Evolutionary conservation across 2,329 filamentous ascomycete genomes (phyloP), one percentile per base, ranked within the genome.

Genomic region (Aspergillus fijiensis): DNA sequence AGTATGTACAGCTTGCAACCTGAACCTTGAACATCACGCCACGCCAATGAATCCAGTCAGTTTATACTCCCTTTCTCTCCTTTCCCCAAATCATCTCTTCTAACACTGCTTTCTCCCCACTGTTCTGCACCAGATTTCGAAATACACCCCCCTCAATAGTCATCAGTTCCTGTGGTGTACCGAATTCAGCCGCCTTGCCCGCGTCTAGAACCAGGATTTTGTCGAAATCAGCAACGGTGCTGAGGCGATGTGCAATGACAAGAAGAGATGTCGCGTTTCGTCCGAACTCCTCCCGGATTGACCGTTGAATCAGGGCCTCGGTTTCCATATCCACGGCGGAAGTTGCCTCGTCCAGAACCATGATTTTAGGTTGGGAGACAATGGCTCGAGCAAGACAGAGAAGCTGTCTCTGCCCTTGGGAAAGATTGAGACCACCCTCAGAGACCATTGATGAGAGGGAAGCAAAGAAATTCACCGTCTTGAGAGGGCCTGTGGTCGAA

Each of bases 261-360:
- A 92, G 75, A 29, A 92, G 77, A 0, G 89, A 91, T 47, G 84
- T 84, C 62, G 85, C 85, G 31, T 70, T 66, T n/a, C 62, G 60
- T 5, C 66, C 63, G 10, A 91, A 91, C 71, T 91, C 88, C 68
- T 89, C 85, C 23, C 89, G 82, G 66, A 92, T 91, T 54, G 82
- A 86, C 5, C 87, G 83, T 76, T 92, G 89, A 68, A 92, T 92
- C 27, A 91, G 81, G 1, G 82, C 79, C 70, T 93, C 90, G 0
- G 90, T 92, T 47, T 83, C 80, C 87, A 91, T 91, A 72, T 92
- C 90, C 2, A 93, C 89, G 0, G 90, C 89, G 3, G 85, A 88
- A 0, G 90, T 94, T 0, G 90, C 90, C 76, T 93, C 90, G 71
- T 94, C 90, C 1, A 93, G 82, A 1, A 93, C 86, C 84, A 94